Evolutionary conservation across 2,329 filamentous ascomycete genomes (phyloP).

Genomic region (Furcasterigmium sp.): DNA sequence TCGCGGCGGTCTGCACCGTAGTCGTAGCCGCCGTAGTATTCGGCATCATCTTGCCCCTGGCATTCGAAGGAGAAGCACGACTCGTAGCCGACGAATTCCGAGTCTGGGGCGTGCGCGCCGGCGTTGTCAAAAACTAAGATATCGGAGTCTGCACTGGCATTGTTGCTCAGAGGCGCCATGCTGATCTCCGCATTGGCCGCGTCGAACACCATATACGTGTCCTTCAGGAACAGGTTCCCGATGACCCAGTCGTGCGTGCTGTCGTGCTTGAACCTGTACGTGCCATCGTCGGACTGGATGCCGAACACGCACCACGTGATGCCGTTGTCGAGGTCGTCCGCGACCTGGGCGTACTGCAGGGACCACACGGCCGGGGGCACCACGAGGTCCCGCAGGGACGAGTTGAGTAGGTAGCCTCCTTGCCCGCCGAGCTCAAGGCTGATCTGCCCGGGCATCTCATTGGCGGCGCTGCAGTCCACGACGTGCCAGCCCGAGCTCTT

Average conservation of each 20-base stretch:
- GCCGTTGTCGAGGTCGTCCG: background rate
- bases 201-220: constrained; percentile 27
- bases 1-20: too few species aligned
- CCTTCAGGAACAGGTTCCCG: constrained; percentile 19
- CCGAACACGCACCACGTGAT: background rate
- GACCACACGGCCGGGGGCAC: constrained; percentile 11
- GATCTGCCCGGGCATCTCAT: constrained; percentile 14
- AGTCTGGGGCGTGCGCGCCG: background rate
- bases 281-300: background rate
- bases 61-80: background rate
- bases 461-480: constrained; percentile 19
- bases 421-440: constrained; percentile 18
- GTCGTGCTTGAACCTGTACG: background rate
- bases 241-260: constrained; percentile 11
- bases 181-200: constrained; percentile 23
- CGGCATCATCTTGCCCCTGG: background rate
- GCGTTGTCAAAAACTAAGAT: background rate
- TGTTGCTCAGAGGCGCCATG: constrained; percentile 12
- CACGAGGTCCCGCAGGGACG: constrained; percentile 21
- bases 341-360: background rate
- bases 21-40: too few species aligned
- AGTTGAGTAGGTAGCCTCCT: constrained; percentile 19
- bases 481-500: constrained; percentile 3
- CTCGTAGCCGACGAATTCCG: background rate
- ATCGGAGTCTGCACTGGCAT: background rate